Evolutionary conservation across 2,329 filamentous ascomycete species (phyloP).

Genomic region (Pseudohalonectria lignicola): DNA sequence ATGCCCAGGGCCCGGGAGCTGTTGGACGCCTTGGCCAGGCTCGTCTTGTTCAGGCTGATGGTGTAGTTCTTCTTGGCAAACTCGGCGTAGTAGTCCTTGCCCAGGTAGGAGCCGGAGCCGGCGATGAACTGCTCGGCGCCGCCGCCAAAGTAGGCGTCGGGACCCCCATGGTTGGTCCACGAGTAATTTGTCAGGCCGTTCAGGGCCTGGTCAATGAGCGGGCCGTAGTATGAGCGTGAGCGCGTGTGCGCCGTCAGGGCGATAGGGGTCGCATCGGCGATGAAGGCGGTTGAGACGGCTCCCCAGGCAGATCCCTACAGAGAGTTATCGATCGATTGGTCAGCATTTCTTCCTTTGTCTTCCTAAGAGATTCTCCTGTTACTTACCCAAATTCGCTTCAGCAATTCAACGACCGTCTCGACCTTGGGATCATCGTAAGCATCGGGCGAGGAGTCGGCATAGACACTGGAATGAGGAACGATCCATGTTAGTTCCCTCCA

Average conservation of each 20-base stretch:
- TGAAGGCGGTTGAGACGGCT: slow-evolving; percentile 68
- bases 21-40: slow-evolving; percentile 46
- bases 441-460: slow-evolving; percentile 64
- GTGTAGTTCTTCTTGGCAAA: slow-evolving; percentile 65
- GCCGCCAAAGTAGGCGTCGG: slow-evolving; percentile 73
- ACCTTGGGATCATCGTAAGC: slow-evolving; percentile 77
- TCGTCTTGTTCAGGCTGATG: slow-evolving; percentile 63
- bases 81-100: slow-evolving; percentile 69
- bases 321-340: slow-evolving; percentile 1
- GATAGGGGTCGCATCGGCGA: slow-evolving; percentile 74
- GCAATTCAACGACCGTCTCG: slow-evolving; percentile 71
- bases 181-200: slow-evolving; percentile 70
- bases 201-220: slow-evolving; percentile 66
- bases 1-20: slow-evolving; percentile 61
- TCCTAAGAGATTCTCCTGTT: too few species aligned
- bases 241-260: slow-evolving; percentile 65
- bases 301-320: slow-evolving; percentile 42
- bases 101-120: slow-evolving; percentile 51
- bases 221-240: slow-evolving; percentile 55
- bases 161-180: slow-evolving; percentile 64
- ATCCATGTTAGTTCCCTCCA: too few species aligned
- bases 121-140: slow-evolving; percentile 73
- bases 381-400: slow-evolving; percentile 56
- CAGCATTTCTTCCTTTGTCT: too few species aligned
- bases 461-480: slow-evolving; percentile 45